A percentile compares a stretch with the other conserved stretches of the same genome.
Evolutionary conservation across 371 early-diverging fungal species (phyloP).

Genomic region (Zychaea mexicana): DNA sequence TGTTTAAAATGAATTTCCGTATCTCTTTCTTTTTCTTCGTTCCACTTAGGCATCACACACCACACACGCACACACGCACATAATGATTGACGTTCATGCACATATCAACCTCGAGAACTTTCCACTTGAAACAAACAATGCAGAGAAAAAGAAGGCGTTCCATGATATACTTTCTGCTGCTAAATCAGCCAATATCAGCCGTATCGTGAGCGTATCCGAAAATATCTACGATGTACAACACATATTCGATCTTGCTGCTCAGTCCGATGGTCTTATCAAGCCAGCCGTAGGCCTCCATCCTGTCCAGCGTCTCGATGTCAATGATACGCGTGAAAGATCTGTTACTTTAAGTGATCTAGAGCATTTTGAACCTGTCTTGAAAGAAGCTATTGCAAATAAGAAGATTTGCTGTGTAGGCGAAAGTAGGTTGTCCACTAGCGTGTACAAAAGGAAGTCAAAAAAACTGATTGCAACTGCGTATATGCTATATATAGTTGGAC

Average conservation of each 20-base stretch:
- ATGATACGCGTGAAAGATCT: slow-evolving; percentile 26
- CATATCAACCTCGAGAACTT: slow-evolving; percentile 46
- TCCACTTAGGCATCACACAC: too few relatives aligned
- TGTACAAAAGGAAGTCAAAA: too few relatives aligned
- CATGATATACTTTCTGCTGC: slow-evolving; percentile 13
- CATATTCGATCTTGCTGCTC: slow-evolving; percentile 35
- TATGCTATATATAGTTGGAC: slow-evolving; percentile 57
- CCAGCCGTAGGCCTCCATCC: slow-evolving; percentile 52
- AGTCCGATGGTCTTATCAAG: slow-evolving; percentile 38
- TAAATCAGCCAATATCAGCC: slow-evolving; percentile 31
- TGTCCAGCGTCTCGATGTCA: slow-evolving; percentile 39
- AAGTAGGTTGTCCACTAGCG: too few relatives aligned
- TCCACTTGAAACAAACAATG: slow-evolving; percentile 18
- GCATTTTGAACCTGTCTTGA: slow-evolving; percentile 38
- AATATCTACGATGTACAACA: slow-evolving; percentile 43
- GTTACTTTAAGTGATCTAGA: slow-evolving; percentile 37
- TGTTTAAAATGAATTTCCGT: too few relatives aligned
- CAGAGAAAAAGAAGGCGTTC: background rate
- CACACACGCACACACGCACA: too few relatives aligned
- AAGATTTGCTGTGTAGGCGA: slow-evolving; percentile 53
- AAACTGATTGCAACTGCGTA: too few relatives aligned
- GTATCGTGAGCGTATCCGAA: slow-evolving; percentile 51
- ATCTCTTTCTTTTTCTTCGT: slow-evolving; percentile 5
- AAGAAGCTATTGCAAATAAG: slow-evolving; percentile 23
- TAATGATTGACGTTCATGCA: slow-evolving; percentile 52